A percentile compares a stretch with the other conserved stretches of the same genome.
phyloP scores from a whole-genome alignment of 176 grass and related monocot genomes.

The Aechmea fasciata region DNA sequence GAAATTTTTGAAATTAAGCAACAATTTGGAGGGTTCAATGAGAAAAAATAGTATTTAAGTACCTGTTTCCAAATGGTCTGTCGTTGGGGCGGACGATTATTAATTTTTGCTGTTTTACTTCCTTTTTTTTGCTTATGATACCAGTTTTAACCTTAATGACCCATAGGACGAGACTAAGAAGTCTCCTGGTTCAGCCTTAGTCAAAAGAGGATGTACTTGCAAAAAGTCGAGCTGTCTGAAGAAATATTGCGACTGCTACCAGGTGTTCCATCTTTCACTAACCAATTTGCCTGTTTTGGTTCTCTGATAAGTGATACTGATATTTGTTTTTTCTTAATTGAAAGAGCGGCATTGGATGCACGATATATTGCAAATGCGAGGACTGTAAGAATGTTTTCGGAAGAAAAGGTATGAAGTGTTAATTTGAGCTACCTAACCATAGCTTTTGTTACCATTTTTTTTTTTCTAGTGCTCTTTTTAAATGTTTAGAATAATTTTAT shows the following conservation, averaged over 20 bases:
- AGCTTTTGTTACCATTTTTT: not conserved
- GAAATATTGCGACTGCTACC: constrained; percentile 85
- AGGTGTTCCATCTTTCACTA: constrained; percentile 32
- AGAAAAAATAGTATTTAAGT: not conserved
- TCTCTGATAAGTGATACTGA: not conserved
- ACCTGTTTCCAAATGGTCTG: not conserved
- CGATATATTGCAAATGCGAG: constrained; percentile 45
- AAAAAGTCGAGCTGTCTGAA: constrained; percentile 97
- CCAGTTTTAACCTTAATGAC: constrained; percentile 2
- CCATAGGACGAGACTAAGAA: constrained; percentile 76
- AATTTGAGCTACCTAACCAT: not conserved
- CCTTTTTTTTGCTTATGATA: no score
- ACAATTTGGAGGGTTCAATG: constrained; percentile 1
- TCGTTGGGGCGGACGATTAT: not conserved
- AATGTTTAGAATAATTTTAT: constrained; percentile 42
- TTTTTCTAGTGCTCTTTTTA: not conserved
- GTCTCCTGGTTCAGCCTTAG: constrained; percentile 85
- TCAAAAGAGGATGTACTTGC: constrained; percentile 98
- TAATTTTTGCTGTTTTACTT: no score
- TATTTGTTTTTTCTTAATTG: not conserved
- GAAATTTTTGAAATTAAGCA: no score
- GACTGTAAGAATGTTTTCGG: constrained; percentile 57
- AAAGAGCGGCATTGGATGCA: constrained; percentile 49
- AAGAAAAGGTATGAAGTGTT: constrained; percentile 40
- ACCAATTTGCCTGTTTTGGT: not conserved